These are phyloP conservation scores for Typha latifolia DNA, from an alignment of 176 grass and related monocot genomes.

Conservation along the genomic window DNA sequence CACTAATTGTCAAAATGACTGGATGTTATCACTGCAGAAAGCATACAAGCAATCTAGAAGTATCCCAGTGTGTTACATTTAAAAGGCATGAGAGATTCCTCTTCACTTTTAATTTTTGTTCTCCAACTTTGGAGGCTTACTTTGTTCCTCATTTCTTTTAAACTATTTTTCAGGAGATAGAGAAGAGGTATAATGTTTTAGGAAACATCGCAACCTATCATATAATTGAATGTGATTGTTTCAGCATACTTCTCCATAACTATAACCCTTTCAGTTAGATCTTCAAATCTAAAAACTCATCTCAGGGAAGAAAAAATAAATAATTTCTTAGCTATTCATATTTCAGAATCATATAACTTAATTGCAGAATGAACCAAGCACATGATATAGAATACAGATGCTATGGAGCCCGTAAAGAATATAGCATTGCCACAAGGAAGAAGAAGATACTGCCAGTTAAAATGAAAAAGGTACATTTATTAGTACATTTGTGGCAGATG, in stretches of 20 bases:
- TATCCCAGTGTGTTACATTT: no score
- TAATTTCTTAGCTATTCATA: background rate
- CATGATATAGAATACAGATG: background rate
- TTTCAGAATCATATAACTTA: background rate
- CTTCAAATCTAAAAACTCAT: background rate
- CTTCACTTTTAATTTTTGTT: no score
- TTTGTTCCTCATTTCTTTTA: background rate
- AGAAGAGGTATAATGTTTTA: background rate
- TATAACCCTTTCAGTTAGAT: background rate
- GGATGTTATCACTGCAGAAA: no score
- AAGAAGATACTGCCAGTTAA: no score
- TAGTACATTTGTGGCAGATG: conserved; percentile 1
- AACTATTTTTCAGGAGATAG: background rate
- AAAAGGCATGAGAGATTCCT: no score
- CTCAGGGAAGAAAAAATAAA: no score
- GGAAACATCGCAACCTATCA: background rate
- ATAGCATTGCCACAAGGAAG: no score
- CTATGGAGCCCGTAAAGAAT: no score
- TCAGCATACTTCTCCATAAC: background rate
- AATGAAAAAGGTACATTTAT: conserved; percentile 19
- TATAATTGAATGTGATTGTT: background rate
- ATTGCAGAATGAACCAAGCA: background rate
- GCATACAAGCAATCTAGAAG: no score
- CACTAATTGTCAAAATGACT: no score
- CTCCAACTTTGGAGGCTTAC: no score